A percentile compares a stretch with the other conserved stretches of the same genome.
phyloP scores from a whole-genome alignment of 495 filamentous ascomycete genomes.

The Xylaria intraflava region DNA sequence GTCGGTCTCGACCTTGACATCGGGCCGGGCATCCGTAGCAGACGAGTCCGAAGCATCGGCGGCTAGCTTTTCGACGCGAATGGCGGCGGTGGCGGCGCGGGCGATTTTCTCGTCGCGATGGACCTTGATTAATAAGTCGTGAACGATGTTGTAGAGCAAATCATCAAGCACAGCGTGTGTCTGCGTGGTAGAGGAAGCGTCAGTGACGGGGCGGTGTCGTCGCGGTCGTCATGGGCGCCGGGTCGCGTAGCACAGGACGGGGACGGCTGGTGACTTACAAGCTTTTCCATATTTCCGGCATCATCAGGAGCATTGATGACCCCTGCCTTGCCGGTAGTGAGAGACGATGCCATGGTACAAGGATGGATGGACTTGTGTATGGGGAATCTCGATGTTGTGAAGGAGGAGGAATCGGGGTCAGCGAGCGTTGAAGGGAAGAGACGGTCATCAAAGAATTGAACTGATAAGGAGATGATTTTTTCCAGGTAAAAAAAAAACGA shows the following conservation, averaged over 20 bases:
- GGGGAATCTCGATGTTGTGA: conserved; percentile 6
- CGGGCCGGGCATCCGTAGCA: conserved; percentile 35
- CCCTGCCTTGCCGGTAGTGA: conserved; percentile 43
- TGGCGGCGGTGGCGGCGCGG: conserved; percentile 66
- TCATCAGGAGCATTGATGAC: conserved; percentile 40
- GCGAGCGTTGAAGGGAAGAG: not conserved
- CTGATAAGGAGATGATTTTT: not conserved
- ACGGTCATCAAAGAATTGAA: conserved; percentile 6
- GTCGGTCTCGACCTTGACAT: conserved; percentile 58
- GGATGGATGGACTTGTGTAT: conserved; percentile 1
- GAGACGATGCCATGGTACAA: conserved; percentile 30
- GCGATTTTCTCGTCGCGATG: conserved; percentile 70
- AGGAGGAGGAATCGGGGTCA: conserved; percentile 5
- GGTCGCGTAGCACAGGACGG: conserved; percentile 4
- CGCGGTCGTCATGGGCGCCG: conserved; percentile 8
- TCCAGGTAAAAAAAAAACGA: conserved; percentile 1
- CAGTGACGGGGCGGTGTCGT: conserved; percentile 8
- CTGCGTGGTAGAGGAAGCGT: conserved; percentile 24
- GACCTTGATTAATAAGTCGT: conserved; percentile 61
- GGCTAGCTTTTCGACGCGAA: conserved; percentile 61
- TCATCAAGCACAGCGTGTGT: conserved; percentile 56
- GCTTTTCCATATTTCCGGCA: conserved; percentile 34
- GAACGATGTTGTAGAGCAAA: conserved; percentile 64
- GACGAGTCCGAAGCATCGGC: conserved; percentile 44
- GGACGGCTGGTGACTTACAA: conserved; percentile 33